phyloP scores from a whole-genome alignment of 73 alveolate genomes.

The Paramecium tetraurelia region DNA sequence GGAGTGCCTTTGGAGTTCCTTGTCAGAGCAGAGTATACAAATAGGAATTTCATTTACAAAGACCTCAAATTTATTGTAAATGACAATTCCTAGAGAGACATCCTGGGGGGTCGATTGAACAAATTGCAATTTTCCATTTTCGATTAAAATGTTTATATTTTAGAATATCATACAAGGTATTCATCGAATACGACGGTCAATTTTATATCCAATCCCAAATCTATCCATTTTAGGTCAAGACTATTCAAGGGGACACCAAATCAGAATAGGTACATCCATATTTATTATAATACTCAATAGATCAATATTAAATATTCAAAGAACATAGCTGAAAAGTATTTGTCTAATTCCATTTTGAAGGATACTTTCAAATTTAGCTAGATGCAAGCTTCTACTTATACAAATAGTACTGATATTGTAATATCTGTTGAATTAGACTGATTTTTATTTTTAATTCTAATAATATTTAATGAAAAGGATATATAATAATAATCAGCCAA shows the following conservation, averaged over 20 bases:
- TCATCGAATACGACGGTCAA: background rate
- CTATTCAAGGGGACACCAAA: background rate
- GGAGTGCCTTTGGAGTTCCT: background rate
- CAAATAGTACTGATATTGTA: slow-evolving; percentile 12
- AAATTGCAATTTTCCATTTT: slow-evolving; percentile 5
- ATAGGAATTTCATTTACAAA: background rate
- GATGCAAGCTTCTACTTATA: background rate
- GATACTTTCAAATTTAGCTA: background rate
- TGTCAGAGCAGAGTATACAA: background rate
- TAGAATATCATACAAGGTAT: background rate
- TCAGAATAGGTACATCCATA: background rate
- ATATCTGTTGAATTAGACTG: slow-evolving; percentile 39
- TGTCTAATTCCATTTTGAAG: background rate
- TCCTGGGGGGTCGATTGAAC: slow-evolving; percentile 26
- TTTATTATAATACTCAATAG: background rate
- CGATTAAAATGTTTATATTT: background rate
- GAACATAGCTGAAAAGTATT: background rate
- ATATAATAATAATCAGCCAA: background rate
- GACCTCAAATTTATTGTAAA: background rate
- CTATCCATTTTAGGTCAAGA: background rate
- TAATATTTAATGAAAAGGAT: background rate
- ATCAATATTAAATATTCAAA: slow-evolving; percentile 19
- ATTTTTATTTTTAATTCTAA: background rate
- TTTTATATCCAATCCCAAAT: background rate
- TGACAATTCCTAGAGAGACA: background rate